Conservation (phyloP, 495 filamentous ascomycete species). For the Penicillium arizonense region DNA sequence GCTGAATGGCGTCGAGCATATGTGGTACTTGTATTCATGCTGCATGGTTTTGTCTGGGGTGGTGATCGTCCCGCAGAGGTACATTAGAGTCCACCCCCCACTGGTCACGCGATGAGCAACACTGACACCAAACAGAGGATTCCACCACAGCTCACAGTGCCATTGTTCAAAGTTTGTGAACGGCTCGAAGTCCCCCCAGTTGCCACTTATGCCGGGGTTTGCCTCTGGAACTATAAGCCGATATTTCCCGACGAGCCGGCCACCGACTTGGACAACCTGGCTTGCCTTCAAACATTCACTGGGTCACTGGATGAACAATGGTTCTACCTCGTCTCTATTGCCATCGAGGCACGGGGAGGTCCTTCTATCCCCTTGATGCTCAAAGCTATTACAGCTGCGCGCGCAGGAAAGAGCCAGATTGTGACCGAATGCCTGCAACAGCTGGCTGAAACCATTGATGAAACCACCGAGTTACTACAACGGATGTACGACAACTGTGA, state of each 20-base stretch:
- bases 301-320: constrained; percentile 95
- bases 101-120: background rate
- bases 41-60: constrained; percentile 95
- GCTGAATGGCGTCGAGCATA: constrained; percentile 93
- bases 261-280: constrained; percentile 79
- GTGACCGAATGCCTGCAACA: constrained; percentile 72
- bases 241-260: constrained; percentile 78
- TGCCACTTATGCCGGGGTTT: constrained; percentile 88
- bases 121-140: constrained; percentile 58
- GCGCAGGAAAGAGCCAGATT: constrained; percentile 61
- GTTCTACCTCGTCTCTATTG: constrained; percentile 95
- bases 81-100: constrained; percentile 13
- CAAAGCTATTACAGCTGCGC: constrained; percentile 78
- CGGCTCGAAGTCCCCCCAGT: constrained; percentile 88
- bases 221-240: constrained; percentile 94
- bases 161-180: constrained; percentile 73
- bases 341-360: constrained; percentile 89
- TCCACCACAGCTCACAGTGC: constrained; percentile 79
- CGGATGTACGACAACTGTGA: constrained; percentile 93
- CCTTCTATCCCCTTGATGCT: constrained; percentile 89
- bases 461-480: constrained; percentile 68
- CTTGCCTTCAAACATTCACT: constrained; percentile 87
- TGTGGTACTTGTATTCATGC: constrained; percentile 79
- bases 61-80: constrained; percentile 79
- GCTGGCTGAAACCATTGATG: constrained; percentile 86